Conservation (phyloP, 108 stramenopile species). For the Aureococcus anophagefferens region DNA sequence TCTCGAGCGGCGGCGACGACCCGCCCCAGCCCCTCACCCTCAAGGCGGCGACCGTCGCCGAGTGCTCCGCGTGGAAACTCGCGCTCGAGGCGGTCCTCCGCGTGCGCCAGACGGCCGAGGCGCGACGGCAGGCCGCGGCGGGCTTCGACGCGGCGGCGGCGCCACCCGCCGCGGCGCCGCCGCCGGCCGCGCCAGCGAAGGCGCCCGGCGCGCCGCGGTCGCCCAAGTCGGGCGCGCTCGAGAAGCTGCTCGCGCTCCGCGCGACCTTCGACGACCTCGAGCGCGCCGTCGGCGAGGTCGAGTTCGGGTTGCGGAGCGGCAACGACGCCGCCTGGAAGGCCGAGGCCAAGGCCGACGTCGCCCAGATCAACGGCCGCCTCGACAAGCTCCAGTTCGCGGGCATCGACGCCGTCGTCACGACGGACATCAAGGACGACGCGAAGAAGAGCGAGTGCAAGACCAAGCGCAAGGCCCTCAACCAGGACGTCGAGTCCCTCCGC, state of each 20-base stretch:
- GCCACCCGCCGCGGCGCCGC: too few species aligned
- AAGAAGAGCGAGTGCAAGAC: not conserved
- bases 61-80: too few species aligned
- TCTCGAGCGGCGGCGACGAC: too few species aligned
- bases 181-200: too few species aligned
- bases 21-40: too few species aligned
- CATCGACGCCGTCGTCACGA: not conserved
- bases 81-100: too few species aligned
- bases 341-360: not conserved
- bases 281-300: not conserved
- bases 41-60: too few species aligned
- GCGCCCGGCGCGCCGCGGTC: too few species aligned
- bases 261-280: not conserved
- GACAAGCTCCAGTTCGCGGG: not conserved
- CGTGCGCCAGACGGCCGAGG: too few species aligned
- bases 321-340: not conserved
- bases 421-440: not conserved
- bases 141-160: too few species aligned
- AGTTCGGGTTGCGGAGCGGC: not conserved
- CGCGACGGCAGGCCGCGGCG: too few species aligned
- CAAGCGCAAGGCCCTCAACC: not conserved
- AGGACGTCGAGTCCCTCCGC: not conserved
- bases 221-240: too few species aligned
- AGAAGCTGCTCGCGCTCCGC: not conserved
- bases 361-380: not conserved